These are phyloP conservation scores for Stromatinia cepivora DNA, from an alignment of 2,329 filamentous ascomycete species.

Conservation along the genomic window DNA sequence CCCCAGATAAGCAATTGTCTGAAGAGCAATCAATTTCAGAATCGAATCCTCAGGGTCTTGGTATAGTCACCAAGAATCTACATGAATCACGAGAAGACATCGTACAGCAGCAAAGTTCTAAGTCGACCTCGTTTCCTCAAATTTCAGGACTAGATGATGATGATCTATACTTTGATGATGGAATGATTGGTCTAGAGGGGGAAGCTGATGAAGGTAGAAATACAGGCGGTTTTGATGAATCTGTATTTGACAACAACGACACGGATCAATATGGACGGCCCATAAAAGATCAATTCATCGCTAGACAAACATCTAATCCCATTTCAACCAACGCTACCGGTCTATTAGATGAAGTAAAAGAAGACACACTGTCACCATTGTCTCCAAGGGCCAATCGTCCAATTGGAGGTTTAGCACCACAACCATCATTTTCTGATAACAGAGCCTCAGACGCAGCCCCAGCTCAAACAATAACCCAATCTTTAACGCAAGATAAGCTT, in stretches of 20 bases:
- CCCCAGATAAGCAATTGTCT: slow-evolving; percentile 11
- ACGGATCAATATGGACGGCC: slow-evolving; percentile 61
- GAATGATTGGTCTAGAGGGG: slow-evolving; percentile 58
- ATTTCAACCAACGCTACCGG: slow-evolving; percentile 28
- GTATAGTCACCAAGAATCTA: slow-evolving; percentile 28
- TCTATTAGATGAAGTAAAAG: neutral
- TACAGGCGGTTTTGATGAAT: slow-evolving; percentile 65
- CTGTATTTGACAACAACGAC: slow-evolving; percentile 69
- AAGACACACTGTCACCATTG: neutral
- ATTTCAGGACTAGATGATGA: slow-evolving; percentile 35
- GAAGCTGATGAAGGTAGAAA: slow-evolving; percentile 49
- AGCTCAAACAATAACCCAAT: slow-evolving; percentile 31
- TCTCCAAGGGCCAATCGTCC: slow-evolving; percentile 11
- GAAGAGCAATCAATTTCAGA: neutral
- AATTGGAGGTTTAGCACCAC: slow-evolving; percentile 29
- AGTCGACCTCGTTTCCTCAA: slow-evolving; percentile 23
- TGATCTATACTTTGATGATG: slow-evolving; percentile 65
- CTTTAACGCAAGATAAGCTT: slow-evolving; percentile 56
- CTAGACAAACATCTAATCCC: slow-evolving; percentile 29
- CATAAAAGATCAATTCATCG: slow-evolving; percentile 48
- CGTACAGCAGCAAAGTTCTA: slow-evolving; percentile 12
- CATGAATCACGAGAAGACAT: slow-evolving; percentile 6
- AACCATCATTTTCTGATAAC: slow-evolving; percentile 32
- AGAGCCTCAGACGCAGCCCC: slow-evolving; percentile 5
- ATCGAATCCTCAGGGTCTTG: slow-evolving; percentile 29